Base-by-base conservation (phyloP, 805 yeast species). In the Ogataea haglerorum region DNA sequence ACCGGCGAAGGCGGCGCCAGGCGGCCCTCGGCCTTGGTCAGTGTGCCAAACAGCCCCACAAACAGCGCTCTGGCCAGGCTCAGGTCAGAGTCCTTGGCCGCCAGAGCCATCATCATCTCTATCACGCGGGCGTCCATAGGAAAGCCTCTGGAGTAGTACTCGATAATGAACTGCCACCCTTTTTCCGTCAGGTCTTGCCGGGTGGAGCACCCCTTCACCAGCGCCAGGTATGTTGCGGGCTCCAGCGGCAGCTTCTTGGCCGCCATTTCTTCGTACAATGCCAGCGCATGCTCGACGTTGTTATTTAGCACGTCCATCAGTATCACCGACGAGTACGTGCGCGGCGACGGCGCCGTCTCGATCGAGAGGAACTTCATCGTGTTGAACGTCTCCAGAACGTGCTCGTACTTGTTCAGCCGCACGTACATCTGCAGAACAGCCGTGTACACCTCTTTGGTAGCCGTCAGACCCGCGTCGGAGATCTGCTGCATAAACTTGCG, bases 41-140 rank as follows among this genome's bases (percentile, higher is more conserved):
- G 48, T 3, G 57, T 51, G 21, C 57, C 56, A 34, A 51, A 48
- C 25, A 58, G 49, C 21, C 47, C 53, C 26, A 58, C 62, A 60
- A 75, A 84, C 25, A 85, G 58, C 0, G 91, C 87, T 51, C 98
- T 70, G 1, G 86, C 70, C 31, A 87, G 66, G 5, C 78, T 67
- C 14, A 85, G 61, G 58, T 90, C 96, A 0, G 95, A 93, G 53
- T 89, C 89, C 43, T 70, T 70, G 0, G 88, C 82, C n/a, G 93
- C 78, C 34, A 91, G 63, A 46, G 81, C 74, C 65, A 91, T 70
- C 79, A 91, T 80, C 12, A 78, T 72, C 46, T 81, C 84, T 49
- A 80, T 69, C 0, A 84, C 72, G 17, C 66, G 66, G 7, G 72
- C 42, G 32, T 63, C 63, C 15, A 64, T 49, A 2, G 52, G 34